Conservation (phyloP, 495 filamentous ascomycete species). For the Annulohypoxylon moriforme region DNA sequence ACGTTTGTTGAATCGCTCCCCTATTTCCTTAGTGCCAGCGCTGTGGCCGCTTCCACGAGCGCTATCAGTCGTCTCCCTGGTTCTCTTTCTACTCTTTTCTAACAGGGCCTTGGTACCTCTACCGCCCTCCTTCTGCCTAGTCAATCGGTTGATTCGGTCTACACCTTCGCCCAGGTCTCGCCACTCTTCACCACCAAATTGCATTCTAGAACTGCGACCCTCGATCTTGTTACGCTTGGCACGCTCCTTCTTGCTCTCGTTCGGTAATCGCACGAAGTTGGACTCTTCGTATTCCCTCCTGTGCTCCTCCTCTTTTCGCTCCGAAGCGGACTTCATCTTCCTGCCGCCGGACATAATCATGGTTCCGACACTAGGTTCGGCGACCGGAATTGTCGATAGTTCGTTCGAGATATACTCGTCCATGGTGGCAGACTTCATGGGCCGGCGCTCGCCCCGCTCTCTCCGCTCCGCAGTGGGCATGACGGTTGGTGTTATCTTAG, state of each 20-base stretch:
- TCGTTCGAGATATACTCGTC: conserved; percentile 89
- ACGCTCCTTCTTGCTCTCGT: conserved; percentile 81
- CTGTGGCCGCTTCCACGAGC: conserved; percentile 62
- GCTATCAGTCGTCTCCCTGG: conserved; percentile 66
- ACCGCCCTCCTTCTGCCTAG: conserved; percentile 65
- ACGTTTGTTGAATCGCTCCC: conserved; percentile 78
- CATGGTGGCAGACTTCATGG: conserved; percentile 76
- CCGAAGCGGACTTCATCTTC: conserved; percentile 74
- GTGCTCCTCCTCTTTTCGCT: conserved; percentile 77
- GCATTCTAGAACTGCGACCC: conserved; percentile 57
- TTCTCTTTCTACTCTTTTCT: conserved; percentile 85
- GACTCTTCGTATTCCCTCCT: conserved; percentile 82
- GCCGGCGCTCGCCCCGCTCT: conserved; percentile 66
- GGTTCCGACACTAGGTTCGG: conserved; percentile 84
- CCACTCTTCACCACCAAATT: conserved; percentile 89
- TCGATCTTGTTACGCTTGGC: conserved; percentile 61
- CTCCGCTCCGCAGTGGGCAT: conserved; percentile 71
- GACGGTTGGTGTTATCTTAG: conserved; percentile 80
- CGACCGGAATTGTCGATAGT: conserved; percentile 78
- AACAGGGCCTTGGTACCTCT: conserved; percentile 68
- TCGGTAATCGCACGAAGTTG: conserved; percentile 86
- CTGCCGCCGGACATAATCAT: conserved; percentile 80
- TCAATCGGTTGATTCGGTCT: conserved; percentile 79
- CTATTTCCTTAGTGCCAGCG: conserved; percentile 61
- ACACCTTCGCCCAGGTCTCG: conserved; percentile 79